These are phyloP conservation scores for Crepidotus variabilis DNA, from an alignment of 768 basidiomycete genomes.

Conservation along the genomic window DNA sequence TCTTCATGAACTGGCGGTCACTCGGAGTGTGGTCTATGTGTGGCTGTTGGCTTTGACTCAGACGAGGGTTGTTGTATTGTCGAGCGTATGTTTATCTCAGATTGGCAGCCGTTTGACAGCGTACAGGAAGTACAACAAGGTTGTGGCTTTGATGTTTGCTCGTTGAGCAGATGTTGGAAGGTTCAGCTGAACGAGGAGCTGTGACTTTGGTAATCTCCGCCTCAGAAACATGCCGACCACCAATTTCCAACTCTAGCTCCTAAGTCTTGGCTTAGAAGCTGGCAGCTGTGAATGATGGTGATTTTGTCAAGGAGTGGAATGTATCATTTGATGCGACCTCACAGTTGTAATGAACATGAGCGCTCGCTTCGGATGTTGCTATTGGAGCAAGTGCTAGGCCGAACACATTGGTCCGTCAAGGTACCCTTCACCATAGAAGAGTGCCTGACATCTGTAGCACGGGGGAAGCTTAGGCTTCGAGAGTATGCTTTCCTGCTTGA, in stretches of 20 bases:
- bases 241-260: neutral
- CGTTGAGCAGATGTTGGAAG: neutral
- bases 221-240: neutral
- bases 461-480: neutral
- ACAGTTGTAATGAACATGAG: neutral
- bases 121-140: neutral
- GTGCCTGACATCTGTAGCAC: neutral
- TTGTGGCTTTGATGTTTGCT: neutral
- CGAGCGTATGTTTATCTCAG: neutral
- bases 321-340: neutral
- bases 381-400: neutral
- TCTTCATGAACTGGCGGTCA: neutral
- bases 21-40: neutral
- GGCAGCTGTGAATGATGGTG: neutral
- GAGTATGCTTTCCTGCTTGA: neutral
- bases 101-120: neutral
- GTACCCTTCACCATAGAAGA: neutral
- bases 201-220: neutral
- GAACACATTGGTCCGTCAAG: neutral
- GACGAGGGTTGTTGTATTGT: neutral
- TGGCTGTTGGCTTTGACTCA: neutral
- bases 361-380: neutral
- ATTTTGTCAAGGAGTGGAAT: neutral
- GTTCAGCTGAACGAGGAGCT: neutral
- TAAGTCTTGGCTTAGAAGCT: neutral